phyloP scores from a whole-genome alignment of 192 early-diverging fungal species.

The Piromyces finnis region DNA sequence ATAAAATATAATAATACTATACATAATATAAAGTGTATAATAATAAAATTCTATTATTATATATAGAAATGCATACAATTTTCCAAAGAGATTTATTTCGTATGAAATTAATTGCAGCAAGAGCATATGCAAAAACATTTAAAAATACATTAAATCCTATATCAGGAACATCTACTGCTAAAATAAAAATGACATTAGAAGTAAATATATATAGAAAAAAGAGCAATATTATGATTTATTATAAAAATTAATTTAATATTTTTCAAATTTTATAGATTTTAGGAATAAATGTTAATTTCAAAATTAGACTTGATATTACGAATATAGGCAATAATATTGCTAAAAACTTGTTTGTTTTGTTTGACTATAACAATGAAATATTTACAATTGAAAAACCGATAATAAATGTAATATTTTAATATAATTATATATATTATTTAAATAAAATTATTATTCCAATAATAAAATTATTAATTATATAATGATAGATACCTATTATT shows the following conservation, averaged over 20 bases:
- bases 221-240: too few species aligned
- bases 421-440: too few species aligned
- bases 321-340: background rate
- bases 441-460: too few species aligned
- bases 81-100: background rate
- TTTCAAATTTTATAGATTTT: too few species aligned
- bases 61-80: background rate
- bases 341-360: background rate
- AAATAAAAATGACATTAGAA: background rate
- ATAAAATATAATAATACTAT: background rate
- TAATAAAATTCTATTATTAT: too few species aligned
- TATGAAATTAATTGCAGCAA: background rate
- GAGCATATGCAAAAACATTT: background rate
- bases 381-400: background rate
- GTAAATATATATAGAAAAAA: background rate
- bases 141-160: background rate
- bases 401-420: background rate
- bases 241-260: too few species aligned
- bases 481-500: background rate
- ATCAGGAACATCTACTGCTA: background rate
- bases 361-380: background rate
- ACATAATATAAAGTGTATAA: too few species aligned
- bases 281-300: background rate
- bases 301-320: background rate
- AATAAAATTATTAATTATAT: too few species aligned